Percentiles rank a stretch among this genome's conserved stretches.
Evolutionary conservation across 306 rosid species (phyloP).

Genomic region (Elaeagnus macrophylla): DNA sequence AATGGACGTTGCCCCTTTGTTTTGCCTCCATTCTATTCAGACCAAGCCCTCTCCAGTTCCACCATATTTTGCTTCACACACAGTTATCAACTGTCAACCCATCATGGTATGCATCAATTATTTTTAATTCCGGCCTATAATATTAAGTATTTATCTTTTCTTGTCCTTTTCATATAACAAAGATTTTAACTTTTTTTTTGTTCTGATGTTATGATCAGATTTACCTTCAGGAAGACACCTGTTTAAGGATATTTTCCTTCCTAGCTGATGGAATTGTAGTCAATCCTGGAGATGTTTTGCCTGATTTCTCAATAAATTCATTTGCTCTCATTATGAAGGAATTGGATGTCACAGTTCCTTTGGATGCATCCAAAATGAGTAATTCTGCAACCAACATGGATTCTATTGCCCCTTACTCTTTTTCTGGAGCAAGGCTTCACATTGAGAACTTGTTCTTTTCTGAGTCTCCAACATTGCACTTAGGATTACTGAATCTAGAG

Average conservation of each 20-base stretch:
- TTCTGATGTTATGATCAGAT: constrained; percentile 36
- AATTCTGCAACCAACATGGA: constrained; percentile 32
- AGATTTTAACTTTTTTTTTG: too few relatives aligned
- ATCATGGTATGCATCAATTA: constrained; percentile 50
- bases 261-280: constrained; percentile 82
- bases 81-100: constrained; percentile 80
- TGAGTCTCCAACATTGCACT: constrained; percentile 55
- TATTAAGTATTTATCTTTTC: too few relatives aligned
- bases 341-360: constrained; percentile 65
- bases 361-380: constrained; percentile 38
- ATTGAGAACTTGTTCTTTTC: constrained; percentile 56
- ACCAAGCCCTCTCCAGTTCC: constrained; percentile 79
- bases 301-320: constrained; percentile 77
- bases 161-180: too few relatives aligned
- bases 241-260: constrained; percentile 86
- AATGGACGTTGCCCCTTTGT: constrained; percentile 54
- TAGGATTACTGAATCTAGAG: constrained; percentile 62
- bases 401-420: constrained; percentile 37
- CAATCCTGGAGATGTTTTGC: constrained; percentile 69
- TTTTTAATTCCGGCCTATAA: background rate
- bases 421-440: constrained; percentile 80
- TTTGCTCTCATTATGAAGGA: constrained; percentile 56
- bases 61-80: constrained; percentile 77
- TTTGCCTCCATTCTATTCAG: constrained; percentile 73
- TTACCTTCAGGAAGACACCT: constrained; percentile 86